Percentiles rank a stretch among this genome's conserved stretches.
phyloP scores from a whole-genome alignment of 2,329 filamentous ascomycete genomes.

The Clarireedia hainanense region DNA sequence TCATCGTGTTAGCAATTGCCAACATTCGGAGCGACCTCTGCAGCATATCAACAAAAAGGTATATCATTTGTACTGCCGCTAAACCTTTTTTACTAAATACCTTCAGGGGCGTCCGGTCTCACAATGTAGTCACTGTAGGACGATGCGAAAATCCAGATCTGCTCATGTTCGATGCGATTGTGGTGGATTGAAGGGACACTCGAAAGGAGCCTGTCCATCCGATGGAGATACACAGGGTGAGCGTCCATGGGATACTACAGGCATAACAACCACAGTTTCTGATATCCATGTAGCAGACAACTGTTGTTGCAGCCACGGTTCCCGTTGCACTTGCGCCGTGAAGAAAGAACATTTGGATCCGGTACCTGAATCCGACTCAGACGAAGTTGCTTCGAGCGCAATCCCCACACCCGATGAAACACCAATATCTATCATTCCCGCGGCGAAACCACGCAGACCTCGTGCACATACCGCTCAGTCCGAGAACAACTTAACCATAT shows the following conservation, averaged over 20 bases:
- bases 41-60: constrained; percentile 91
- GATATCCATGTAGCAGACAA: constrained; percentile 42
- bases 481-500: constrained; percentile 49
- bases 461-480: constrained; percentile 56
- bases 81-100: neutral
- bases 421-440: constrained; percentile 31
- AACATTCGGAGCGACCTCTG: constrained; percentile 84
- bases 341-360: constrained; percentile 59
- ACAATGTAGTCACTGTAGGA: constrained; percentile 94
- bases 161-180: constrained; percentile 97
- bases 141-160: constrained; percentile 89
- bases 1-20: constrained; percentile 97
- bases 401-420: constrained; percentile 27
- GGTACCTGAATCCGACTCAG: constrained; percentile 56
- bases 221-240: constrained; percentile 35
- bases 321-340: constrained; percentile 54
- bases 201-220: constrained; percentile 45
- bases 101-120: constrained; percentile 76
- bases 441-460: constrained; percentile 37
- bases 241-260: constrained; percentile 23
- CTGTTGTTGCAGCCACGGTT: constrained; percentile 64
- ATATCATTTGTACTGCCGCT: constrained; percentile 3
- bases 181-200: constrained; percentile 78
- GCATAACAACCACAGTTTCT: constrained; percentile 26
- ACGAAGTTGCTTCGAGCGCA: constrained; percentile 40